These are phyloP conservation scores for Ophiostoma populinum DNA, from an alignment of 2,329 filamentous ascomycete genomes.

Conservation along the genomic window DNA sequence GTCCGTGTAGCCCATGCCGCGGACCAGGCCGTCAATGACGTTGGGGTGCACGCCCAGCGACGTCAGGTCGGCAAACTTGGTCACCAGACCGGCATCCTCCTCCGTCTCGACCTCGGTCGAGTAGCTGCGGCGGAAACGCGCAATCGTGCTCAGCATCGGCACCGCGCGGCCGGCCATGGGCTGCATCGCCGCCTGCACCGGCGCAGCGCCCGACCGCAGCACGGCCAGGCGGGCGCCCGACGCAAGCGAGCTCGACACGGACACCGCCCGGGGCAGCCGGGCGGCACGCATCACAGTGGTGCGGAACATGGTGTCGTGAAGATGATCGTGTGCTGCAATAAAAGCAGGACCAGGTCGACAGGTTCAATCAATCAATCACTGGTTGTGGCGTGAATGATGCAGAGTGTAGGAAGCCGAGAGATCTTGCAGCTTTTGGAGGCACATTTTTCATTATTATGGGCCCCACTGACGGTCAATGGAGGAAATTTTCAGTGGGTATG, in stretches of 20 bases:
- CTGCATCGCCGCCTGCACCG: background rate
- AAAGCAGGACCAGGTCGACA: background rate
- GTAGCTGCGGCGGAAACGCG: conserved; percentile 6
- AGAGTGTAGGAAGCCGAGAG: background rate
- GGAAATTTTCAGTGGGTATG: conserved; percentile 7
- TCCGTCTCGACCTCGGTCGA: background rate
- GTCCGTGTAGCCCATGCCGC: conserved; percentile 55
- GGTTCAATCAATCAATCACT: background rate
- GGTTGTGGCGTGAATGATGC: background rate
- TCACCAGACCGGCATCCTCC: conserved; percentile 2
- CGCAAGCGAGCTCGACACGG: conserved; percentile 2
- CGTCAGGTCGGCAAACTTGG: conserved; percentile 26
- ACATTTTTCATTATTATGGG: background rate
- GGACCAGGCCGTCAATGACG: conserved; percentile 50
- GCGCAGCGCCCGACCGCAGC: conserved; percentile 1
- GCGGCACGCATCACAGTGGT: conserved; percentile 10
- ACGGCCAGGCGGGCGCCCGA: conserved; percentile 1
- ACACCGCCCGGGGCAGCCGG: conserved; percentile 7
- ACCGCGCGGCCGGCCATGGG: background rate
- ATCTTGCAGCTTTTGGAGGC: background rate
- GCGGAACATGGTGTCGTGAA: conserved; percentile 11
- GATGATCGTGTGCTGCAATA: background rate
- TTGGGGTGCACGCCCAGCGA: conserved; percentile 39
- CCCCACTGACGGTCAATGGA: background rate
- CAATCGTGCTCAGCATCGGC: background rate